Percentiles rank a stretch among this genome's conserved stretches.
These are phyloP conservation scores for Myriosclerotinia duriaeana DNA, from an alignment of 2,329 filamentous ascomycete genomes.

Conservation along the genomic window DNA sequence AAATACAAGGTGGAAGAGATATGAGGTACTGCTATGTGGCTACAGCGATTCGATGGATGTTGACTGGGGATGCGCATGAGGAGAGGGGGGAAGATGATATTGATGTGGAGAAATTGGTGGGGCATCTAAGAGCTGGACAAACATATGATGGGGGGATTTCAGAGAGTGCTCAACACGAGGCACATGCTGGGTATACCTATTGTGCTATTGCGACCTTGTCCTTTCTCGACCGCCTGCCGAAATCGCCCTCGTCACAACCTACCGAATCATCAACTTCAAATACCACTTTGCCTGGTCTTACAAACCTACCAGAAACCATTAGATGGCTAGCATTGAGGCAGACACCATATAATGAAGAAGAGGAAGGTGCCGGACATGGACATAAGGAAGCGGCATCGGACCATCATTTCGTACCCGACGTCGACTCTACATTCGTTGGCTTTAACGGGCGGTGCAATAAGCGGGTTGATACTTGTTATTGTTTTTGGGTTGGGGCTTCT, in stretches of 20 bases:
- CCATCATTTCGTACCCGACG: constrained; percentile 8
- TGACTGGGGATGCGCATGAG: constrained; percentile 62
- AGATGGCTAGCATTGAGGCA: constrained; percentile 65
- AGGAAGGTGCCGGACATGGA: constrained; percentile 39
- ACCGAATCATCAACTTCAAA: constrained; percentile 26
- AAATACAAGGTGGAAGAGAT: constrained; percentile 76
- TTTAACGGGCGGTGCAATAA: constrained; percentile 94
- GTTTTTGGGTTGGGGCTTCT: constrained; percentile 83
- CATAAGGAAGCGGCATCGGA: constrained; percentile 11
- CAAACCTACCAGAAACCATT: constrained; percentile 41
- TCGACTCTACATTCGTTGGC: constrained; percentile 54
- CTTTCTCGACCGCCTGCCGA: constrained; percentile 53
- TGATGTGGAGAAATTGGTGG: constrained; percentile 66
- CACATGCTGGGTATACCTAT: constrained; percentile 78
- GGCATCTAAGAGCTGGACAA: constrained; percentile 67
- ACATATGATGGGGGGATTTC: constrained; percentile 41
- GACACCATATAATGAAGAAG: constrained; percentile 55
- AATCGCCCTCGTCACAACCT: constrained; percentile 17
- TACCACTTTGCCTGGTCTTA: constrained; percentile 41
- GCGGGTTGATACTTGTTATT: constrained; percentile 90
- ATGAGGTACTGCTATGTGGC: constrained; percentile 87
- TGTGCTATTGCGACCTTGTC: constrained; percentile 78
- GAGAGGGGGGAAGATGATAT: constrained; percentile 63
- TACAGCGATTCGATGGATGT: constrained; percentile 75
- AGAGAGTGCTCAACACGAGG: constrained; percentile 40